Conservation (phyloP, 1,139 yeast species). For the Trichomonascaceae sp. region DNA sequence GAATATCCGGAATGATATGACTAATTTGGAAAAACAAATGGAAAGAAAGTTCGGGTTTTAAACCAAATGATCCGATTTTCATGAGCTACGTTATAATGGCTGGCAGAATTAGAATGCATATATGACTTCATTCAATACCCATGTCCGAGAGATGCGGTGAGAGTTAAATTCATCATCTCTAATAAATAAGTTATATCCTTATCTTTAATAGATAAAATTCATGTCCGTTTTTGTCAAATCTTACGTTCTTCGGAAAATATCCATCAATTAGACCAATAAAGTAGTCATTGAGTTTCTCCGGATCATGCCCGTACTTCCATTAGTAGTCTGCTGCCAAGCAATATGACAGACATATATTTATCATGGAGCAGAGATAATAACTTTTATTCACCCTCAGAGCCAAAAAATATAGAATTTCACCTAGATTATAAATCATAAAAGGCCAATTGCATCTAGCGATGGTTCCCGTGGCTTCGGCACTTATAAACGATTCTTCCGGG, state of each 20-base stretch:
- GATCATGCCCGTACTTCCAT: constrained; percentile 65
- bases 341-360: constrained; percentile 71
- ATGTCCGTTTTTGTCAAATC: neutral
- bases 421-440: constrained; percentile 68
- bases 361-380: constrained; percentile 81
- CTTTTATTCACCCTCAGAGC: constrained; percentile 70
- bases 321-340: constrained; percentile 61
- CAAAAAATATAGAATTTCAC: constrained; percentile 61
- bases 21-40: too few relatives aligned
- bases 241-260: constrained; percentile 48
- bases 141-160: too few relatives aligned
- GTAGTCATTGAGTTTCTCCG: constrained; percentile 46
- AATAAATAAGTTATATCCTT: neutral
- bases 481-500: neutral
- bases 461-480: constrained; percentile 51
- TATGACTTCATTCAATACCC: too few relatives aligned
- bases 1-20: neutral
- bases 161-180: too few relatives aligned
- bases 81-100: too few relatives aligned
- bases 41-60: too few relatives aligned
- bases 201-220: neutral
- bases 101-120: too few relatives aligned
- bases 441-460: constrained; percentile 71
- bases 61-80: too few relatives aligned
- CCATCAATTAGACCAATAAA: constrained; percentile 61